Evolutionary conservation across 1,284 basidiomycete species (phyloP).

Genomic region (Fomitopsis betulina): DNA sequence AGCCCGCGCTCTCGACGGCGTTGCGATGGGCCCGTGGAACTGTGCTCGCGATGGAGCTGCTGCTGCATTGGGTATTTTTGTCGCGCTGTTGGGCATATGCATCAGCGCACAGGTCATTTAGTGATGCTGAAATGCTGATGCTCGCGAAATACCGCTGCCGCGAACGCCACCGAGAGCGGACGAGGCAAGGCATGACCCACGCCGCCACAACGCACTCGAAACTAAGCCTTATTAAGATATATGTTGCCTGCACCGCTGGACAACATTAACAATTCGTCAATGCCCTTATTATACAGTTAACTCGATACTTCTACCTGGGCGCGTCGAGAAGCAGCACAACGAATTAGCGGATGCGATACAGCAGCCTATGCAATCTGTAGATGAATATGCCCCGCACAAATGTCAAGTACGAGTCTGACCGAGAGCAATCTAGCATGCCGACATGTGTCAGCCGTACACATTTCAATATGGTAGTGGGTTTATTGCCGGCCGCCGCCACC

Average conservation of each 20-base stretch:
- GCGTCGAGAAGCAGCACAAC: not conserved
- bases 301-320: not conserved
- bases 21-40: not conserved
- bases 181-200: not conserved
- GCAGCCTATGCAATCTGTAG: not conserved
- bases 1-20: not conserved
- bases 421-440: not conserved
- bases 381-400: not conserved
- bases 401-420: not conserved
- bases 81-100: not conserved
- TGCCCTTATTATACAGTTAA: not conserved
- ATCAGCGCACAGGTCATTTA: not conserved
- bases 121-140: not conserved
- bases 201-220: not conserved
- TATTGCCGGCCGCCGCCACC: not conserved
- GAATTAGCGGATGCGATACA: not conserved
- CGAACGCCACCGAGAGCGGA: slow-evolving; percentile 1
- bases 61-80: not conserved
- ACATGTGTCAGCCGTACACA: not conserved
- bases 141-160: not conserved
- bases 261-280: not conserved
- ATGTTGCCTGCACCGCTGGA: not conserved
- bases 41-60: not conserved
- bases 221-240: not conserved
- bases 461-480: not conserved